A percentile compares a stretch with the other conserved stretches of the same genome.
These are phyloP conservation scores for Apiospora pterosperma DNA, from an alignment of 2,329 filamentous ascomycete genomes.

Conservation along the genomic window DNA sequence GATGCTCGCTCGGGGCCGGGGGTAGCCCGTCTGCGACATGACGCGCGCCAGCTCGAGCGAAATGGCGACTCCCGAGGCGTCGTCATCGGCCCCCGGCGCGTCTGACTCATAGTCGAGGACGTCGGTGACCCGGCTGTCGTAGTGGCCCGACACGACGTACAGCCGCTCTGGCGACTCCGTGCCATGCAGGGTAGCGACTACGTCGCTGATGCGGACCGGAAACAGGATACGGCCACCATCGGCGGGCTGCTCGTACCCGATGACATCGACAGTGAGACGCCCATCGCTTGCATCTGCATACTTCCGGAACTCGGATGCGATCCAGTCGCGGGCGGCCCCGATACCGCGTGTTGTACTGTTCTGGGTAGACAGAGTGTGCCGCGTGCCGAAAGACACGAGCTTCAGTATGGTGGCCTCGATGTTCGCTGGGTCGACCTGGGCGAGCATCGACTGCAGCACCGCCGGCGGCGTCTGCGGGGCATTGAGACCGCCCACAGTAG, in stretches of 20 bases:
- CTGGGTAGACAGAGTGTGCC: constrained; percentile 52
- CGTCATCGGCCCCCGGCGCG: constrained; percentile 55
- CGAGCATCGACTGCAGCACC: constrained; percentile 24
- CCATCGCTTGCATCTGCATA: constrained; percentile 47
- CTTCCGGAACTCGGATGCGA: constrained; percentile 44
- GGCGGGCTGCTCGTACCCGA: constrained; percentile 45
- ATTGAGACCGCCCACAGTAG: constrained; percentile 21
- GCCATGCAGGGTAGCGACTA: constrained; percentile 49
- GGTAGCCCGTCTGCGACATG: constrained; percentile 38
- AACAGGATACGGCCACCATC: constrained; percentile 44
- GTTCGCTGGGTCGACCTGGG: constrained; percentile 32
- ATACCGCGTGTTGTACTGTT: constrained; percentile 49
- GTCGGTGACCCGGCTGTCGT: constrained; percentile 50
- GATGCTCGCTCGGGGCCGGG: constrained; percentile 45
- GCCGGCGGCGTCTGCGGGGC: constrained; percentile 22
- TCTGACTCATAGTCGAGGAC: constrained; percentile 47
- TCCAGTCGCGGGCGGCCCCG: constrained; percentile 55
- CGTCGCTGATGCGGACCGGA: constrained; percentile 50
- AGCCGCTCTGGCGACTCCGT: constrained; percentile 42
- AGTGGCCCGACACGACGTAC: constrained; percentile 54
- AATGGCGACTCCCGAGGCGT: constrained; percentile 52
- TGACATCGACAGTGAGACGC: constrained; percentile 45
- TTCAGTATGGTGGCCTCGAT: constrained; percentile 49
- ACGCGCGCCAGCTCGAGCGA: constrained; percentile 53
- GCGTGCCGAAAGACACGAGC: constrained; percentile 53